A percentile compares a stretch with the other conserved stretches of the same genome.
Conservation (phyloP, 1,284 basidiomycete species). For the Sphagnurus paluster region DNA sequence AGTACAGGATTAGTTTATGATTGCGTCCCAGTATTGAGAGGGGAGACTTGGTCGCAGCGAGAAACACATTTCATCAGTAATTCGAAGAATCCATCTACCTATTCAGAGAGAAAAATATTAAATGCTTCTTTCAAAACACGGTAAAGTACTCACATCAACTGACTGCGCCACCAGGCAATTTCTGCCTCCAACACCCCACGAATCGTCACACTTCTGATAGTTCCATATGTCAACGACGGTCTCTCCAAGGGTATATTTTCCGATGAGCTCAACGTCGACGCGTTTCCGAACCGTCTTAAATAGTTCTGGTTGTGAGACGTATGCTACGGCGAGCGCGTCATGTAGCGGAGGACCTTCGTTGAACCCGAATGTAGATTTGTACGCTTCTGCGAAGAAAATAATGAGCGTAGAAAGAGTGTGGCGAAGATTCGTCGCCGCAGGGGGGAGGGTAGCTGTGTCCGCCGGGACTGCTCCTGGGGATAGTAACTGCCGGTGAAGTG, state of each 20-base stretch:
- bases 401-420: constrained; percentile 74
- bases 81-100: constrained; percentile 54
- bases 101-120: no score
- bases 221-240: constrained; percentile 77
- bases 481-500: constrained; percentile 54
- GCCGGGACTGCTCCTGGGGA: constrained; percentile 26
- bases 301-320: constrained; percentile 62
- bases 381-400: constrained; percentile 68
- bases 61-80: constrained; percentile 61
- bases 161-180: constrained; percentile 72
- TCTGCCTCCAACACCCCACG: constrained; percentile 67
- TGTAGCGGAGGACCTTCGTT: constrained; percentile 78
- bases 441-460: constrained; percentile 27
- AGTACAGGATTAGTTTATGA: neutral
- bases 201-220: constrained; percentile 54
- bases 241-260: constrained; percentile 65
- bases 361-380: constrained; percentile 73
- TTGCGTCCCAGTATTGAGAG: constrained; percentile 45
- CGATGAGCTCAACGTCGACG: constrained; percentile 75
- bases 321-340: constrained; percentile 78
- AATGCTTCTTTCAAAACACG: no score
- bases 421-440: constrained; percentile 58
- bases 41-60: constrained; percentile 58
- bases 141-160: constrained; percentile 53
- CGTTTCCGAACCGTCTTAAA: constrained; percentile 62